Conservation (phyloP, 805 yeast genomes). For the Clavispora carvajalis region DNA sequence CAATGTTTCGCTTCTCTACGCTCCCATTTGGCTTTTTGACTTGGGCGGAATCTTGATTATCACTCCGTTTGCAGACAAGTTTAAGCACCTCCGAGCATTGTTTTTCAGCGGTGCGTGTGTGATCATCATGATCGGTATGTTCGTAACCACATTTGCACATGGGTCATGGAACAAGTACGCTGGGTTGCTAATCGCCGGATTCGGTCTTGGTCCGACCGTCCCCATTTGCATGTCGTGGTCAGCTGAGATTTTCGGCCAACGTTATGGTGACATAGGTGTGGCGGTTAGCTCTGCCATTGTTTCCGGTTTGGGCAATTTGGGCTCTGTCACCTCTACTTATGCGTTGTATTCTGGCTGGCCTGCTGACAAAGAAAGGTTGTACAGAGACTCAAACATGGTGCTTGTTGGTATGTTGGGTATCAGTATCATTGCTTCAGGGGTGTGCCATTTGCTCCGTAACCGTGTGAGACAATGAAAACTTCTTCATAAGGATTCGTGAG, state of each 20-base stretch:
- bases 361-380: conserved; percentile 57
- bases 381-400: conserved; percentile 75
- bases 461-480: conserved; percentile 18
- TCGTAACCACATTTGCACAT: conserved; percentile 70
- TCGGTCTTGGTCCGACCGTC: conserved; percentile 87
- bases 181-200: conserved; percentile 77
- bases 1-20: conserved; percentile 68
- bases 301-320: conserved; percentile 82
- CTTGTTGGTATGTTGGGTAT: conserved; percentile 71
- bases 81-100: conserved; percentile 50
- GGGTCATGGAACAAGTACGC: conserved; percentile 75
- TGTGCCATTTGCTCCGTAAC: conserved; percentile 29
- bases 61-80: conserved; percentile 77
- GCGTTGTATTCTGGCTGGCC: conserved; percentile 90
- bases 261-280: conserved; percentile 78
- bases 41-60: conserved; percentile 65
- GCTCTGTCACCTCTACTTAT: conserved; percentile 80
- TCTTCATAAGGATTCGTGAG: not conserved
- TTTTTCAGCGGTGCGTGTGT: conserved; percentile 59
- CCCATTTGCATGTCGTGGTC: conserved; percentile 85
- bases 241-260: conserved; percentile 63
- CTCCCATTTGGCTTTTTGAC: conserved; percentile 90
- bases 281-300: conserved; percentile 82
- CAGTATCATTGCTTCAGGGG: conserved; percentile 48
- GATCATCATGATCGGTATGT: conserved; percentile 68